phyloP scores from a whole-genome alignment of 495 filamentous ascomycete species.

The Aspergillus affinis region DNA sequence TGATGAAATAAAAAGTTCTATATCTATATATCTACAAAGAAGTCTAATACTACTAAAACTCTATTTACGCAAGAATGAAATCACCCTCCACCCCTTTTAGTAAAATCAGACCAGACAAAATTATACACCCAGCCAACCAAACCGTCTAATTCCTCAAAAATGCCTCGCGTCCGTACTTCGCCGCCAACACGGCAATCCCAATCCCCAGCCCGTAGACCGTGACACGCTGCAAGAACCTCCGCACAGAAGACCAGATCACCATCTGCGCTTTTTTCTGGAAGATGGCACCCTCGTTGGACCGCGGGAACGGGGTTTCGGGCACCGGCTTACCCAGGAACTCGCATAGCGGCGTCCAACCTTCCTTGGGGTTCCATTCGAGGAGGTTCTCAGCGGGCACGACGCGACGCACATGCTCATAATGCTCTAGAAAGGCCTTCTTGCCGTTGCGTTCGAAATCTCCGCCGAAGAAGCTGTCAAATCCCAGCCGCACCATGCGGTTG shows the following conservation, averaged over 20 bases:
- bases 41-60: background rate
- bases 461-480: conserved; percentile 31
- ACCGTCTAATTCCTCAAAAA: background rate
- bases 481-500: conserved; percentile 25
- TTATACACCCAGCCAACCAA: background rate
- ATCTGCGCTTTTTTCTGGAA: conserved; percentile 7
- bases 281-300: conserved; percentile 9
- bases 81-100: background rate
- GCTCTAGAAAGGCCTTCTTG: conserved; percentile 23
- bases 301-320: conserved; percentile 16
- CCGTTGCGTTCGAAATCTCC: conserved; percentile 28
- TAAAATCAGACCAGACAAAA: background rate
- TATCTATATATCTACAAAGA: background rate
- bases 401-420: conserved; percentile 26
- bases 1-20: background rate
- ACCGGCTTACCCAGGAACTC: conserved; percentile 31
- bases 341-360: conserved; percentile 45
- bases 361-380: conserved; percentile 29
- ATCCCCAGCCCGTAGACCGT: background rate
- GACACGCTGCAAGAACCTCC: background rate
- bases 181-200: conserved; percentile 1
- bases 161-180: background rate
- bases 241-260: background rate
- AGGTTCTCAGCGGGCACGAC: conserved; percentile 22
- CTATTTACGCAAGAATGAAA: background rate